A percentile compares a stretch with the other conserved stretches of the same genome.
Conservation (phyloP, 495 filamentous ascomycete species). For the Trichoderma reesei region DNA sequence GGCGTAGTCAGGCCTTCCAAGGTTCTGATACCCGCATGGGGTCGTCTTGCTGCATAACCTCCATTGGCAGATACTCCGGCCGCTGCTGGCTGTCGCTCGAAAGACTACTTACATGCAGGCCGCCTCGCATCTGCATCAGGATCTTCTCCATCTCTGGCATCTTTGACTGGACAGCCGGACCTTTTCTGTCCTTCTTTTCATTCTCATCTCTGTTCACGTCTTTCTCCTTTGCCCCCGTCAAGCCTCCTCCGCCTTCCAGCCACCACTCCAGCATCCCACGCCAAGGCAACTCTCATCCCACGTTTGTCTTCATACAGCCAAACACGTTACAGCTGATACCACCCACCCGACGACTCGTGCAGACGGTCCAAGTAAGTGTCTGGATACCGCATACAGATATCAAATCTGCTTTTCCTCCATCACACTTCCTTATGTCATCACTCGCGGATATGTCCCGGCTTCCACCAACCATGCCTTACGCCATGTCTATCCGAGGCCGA, state of each 20-base stretch:
- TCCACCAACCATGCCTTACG: no score
- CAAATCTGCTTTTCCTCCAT: no score
- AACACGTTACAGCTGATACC: neutral
- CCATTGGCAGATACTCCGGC: neutral
- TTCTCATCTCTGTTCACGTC: neutral
- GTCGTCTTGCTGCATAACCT: neutral
- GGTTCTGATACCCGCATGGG: neutral
- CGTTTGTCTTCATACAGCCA: neutral
- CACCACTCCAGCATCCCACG: neutral
- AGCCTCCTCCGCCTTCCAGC: neutral
- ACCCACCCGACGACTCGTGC: no score
- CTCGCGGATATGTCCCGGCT: no score
- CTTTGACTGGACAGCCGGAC: neutral
- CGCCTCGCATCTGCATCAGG: neutral
- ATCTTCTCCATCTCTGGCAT: neutral
- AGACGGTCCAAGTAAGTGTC: no score
- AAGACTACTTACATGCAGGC: no score
- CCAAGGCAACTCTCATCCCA: neutral
- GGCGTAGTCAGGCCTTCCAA: no score
- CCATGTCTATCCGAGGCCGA: no score
- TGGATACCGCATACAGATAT: no score
- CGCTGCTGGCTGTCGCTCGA: neutral
- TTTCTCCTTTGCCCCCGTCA: neutral
- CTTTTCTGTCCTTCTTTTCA: neutral
- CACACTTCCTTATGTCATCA: no score